Evolutionary conservation across 257 asterid species (phyloP), one percentile per base, ranked within the genome.

Genomic region (Echium plantagineum): DNA sequence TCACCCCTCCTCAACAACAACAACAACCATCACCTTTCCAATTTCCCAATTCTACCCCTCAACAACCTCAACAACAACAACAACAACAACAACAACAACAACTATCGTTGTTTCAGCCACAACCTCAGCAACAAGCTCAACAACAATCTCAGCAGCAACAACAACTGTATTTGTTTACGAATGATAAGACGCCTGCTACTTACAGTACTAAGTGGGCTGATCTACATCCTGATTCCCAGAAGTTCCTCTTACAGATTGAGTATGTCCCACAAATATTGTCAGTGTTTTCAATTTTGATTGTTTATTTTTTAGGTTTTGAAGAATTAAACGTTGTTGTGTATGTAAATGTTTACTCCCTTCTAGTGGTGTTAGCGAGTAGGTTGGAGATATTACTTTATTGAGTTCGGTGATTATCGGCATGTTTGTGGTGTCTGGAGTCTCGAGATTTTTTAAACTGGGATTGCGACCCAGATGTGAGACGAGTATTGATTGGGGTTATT

Each of bases 181-280:
- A 74, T 55, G 95, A 86, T 35, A 91, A 81, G 74, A 78, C 86
- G 61, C 94, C 96, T 48, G 98, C 94, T 26, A 79, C 82, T 72
- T 91, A 91, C 46, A 70, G 89, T 63, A 82, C 96, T 64, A 91
- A 88, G 79, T 91, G 99, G 99, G 84, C 89, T 0, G 99, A 93
- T 72, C 90, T 93, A 49, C 97, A 93, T 65, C 96, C 97, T 1
- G 97, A 89, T 71, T 93, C 99, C 15, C 95, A 85, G 61, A 93
- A 93, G 69, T 64, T 83, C 21, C 87, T 93, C 19, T 88, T 80
- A 56, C 94, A 83, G 69, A 86, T 93, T 38, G 99, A 93, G 97
- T 93, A 65, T 32, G 61, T 81, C 26, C 26, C 26, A 3, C n/a
- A 24, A 24, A 24, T 24, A 24, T 24, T 24, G 26, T 24, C 26